Conservation (phyloP, 2,329 filamentous ascomycete species). For the Colletotrichum paranaense region DNA sequence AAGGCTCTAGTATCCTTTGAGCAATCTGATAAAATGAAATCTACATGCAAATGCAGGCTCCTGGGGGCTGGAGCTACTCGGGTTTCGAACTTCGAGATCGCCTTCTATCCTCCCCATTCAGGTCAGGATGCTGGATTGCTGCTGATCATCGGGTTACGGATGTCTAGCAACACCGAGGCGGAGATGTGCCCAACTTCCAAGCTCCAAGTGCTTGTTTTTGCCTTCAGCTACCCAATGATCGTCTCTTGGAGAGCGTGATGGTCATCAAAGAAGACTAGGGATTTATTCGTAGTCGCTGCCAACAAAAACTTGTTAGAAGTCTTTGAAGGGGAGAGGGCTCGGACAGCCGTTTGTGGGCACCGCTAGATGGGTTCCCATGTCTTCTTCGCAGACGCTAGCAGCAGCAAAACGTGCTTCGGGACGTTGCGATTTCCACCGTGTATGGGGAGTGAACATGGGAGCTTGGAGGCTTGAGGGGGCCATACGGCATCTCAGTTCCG, state of each 20-base stretch:
- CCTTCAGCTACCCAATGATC: neutral
- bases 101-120: too few species aligned
- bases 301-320: neutral
- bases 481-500: neutral
- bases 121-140: neutral
- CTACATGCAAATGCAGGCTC: too few species aligned
- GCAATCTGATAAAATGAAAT: too few species aligned
- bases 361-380: neutral
- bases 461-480: too few species aligned
- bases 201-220: too few species aligned
- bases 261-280: neutral
- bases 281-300: neutral
- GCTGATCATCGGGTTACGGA: neutral
- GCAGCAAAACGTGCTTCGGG: neutral
- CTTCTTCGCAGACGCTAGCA: neutral
- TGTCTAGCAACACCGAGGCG: neutral
- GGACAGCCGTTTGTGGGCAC: neutral
- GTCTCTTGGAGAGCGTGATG: neutral
- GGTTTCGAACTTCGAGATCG: too few species aligned
- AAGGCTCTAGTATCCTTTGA: too few species aligned
- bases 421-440: neutral
- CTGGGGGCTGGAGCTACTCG: too few species aligned
- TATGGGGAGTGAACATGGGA: neutral
- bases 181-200: neutral
- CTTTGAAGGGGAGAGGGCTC: neutral